Conservation (phyloP, 2,329 filamentous ascomycete genomes). For the Teratosphaeria pseudoeucalypti region DNA sequence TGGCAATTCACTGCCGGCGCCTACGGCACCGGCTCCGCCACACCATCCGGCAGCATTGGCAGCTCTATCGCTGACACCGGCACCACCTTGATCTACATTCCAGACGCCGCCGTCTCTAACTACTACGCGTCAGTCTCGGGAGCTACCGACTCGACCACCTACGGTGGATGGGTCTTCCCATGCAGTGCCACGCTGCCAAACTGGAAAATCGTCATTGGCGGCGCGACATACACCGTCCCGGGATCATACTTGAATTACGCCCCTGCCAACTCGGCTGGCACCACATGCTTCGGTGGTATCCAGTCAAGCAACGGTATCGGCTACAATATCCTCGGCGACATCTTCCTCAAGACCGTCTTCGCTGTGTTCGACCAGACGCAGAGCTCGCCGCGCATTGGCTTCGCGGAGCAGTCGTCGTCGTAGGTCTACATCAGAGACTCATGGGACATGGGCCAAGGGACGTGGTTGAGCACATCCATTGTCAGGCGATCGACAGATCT, state of each 20-base stretch:
- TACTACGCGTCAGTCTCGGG: constrained; percentile 52
- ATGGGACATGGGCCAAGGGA: neutral
- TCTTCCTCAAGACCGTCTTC: constrained; percentile 64
- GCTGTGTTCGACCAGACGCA: constrained; percentile 55
- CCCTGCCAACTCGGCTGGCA: constrained; percentile 28
- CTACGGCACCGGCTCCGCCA: constrained; percentile 44
- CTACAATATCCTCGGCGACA: constrained; percentile 62
- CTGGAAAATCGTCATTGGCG: constrained; percentile 43
- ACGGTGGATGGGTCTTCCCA: constrained; percentile 48
- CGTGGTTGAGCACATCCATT: neutral
- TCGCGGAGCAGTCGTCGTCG: constrained; percentile 29
- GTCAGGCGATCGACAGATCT: neutral
- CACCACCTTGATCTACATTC: constrained; percentile 55
- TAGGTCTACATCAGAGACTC: neutral
- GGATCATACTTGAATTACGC: constrained; percentile 48
- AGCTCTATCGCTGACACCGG: constrained; percentile 59
- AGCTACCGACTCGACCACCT: constrained; percentile 35
- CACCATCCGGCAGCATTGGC: constrained; percentile 36
- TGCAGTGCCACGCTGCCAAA: constrained; percentile 42
- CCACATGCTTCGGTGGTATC: constrained; percentile 63
- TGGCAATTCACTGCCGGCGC: constrained; percentile 51
- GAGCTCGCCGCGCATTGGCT: constrained; percentile 32
- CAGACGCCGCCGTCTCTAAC: constrained; percentile 40
- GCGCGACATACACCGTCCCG: constrained; percentile 41
- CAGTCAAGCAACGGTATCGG: constrained; percentile 51